These are phyloP conservation scores for Zychaea mexicana DNA, from an alignment of 371 early-diverging fungal species.

Conservation along the genomic window DNA sequence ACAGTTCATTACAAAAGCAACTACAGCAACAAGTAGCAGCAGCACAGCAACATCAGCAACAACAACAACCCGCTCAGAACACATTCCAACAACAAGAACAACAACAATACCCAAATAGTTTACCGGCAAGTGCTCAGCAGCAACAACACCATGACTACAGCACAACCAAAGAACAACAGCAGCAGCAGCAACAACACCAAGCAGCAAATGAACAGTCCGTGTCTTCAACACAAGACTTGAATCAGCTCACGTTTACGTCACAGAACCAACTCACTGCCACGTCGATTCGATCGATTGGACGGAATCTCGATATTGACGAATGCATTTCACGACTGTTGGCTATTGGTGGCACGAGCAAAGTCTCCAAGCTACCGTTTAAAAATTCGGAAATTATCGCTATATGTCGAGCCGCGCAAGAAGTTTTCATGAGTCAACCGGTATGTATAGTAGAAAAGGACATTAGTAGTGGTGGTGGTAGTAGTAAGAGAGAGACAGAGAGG, in stretches of 20 bases:
- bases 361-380: constrained; percentile 71
- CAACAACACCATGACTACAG: too few species aligned
- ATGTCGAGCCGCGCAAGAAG: constrained; percentile 86
- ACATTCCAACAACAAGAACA: constrained; percentile 9
- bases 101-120: constrained; percentile 7
- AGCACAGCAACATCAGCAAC: constrained; percentile 3
- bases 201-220: constrained; percentile 15
- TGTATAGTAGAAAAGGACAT: constrained; percentile 4
- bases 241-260: constrained; percentile 40
- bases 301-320: constrained; percentile 82
- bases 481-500: not conserved
- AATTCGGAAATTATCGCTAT: constrained; percentile 91
- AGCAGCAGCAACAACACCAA: constrained; percentile 6
- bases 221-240: constrained; percentile 13
- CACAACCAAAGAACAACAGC: not conserved
- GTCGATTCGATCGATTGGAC: constrained; percentile 45
- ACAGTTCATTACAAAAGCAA: constrained; percentile 11
- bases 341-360: constrained; percentile 72
- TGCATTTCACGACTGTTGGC: constrained; percentile 82
- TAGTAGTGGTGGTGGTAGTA: not conserved
- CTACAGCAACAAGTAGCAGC: constrained; percentile 9
- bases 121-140: not conserved
- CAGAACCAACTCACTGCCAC: constrained; percentile 50
- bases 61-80: constrained; percentile 7
- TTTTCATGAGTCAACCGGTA: constrained; percentile 90